phyloP scores from a whole-genome alignment of 1,284 basidiomycete genomes.

The Ceratobasidium sp. region DNA sequence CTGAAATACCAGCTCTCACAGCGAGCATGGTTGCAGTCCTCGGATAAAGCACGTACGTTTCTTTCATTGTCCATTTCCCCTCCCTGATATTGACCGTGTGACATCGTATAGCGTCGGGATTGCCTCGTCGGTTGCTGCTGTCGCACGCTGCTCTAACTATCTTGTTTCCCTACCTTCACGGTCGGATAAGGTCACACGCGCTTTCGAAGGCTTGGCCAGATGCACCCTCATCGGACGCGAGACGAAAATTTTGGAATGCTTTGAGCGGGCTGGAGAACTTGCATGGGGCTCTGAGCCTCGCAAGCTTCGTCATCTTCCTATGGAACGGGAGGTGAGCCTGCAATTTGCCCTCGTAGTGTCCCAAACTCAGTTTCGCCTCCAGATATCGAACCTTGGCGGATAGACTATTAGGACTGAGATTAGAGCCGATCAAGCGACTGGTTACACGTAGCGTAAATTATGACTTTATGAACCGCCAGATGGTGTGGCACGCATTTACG shows the following conservation, averaged over 20 bases:
- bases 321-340: conserved; percentile 79
- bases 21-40: conserved; percentile 43
- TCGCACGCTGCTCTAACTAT: conserved; percentile 79
- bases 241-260: conserved; percentile 78
- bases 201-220: conserved; percentile 90
- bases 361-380: conserved; percentile 25
- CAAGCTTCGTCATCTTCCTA: conserved; percentile 85
- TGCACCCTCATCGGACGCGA: conserved; percentile 75
- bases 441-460: conserved; percentile 90
- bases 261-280: conserved; percentile 73
- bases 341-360: background rate
- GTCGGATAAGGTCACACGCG: conserved; percentile 75
- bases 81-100: conserved; percentile 1
- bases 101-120: conserved; percentile 59
- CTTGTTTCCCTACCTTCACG: conserved; percentile 79
- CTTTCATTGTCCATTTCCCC: conserved; percentile 18
- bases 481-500: conserved; percentile 99
- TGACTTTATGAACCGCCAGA: conserved; percentile 98
- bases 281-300: conserved; percentile 65
- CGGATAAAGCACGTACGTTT: conserved; percentile 23
- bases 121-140: conserved; percentile 66
- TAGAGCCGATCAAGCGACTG: conserved; percentile 76
- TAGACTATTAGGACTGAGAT: conserved; percentile 77
- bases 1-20: conserved; percentile 53
- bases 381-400: conserved; percentile 90